Percentiles rank a stretch among this genome's conserved stretches.
phyloP scores from a whole-genome alignment of 768 basidiomycete genomes.

The Kwoniella sp. region DNA sequence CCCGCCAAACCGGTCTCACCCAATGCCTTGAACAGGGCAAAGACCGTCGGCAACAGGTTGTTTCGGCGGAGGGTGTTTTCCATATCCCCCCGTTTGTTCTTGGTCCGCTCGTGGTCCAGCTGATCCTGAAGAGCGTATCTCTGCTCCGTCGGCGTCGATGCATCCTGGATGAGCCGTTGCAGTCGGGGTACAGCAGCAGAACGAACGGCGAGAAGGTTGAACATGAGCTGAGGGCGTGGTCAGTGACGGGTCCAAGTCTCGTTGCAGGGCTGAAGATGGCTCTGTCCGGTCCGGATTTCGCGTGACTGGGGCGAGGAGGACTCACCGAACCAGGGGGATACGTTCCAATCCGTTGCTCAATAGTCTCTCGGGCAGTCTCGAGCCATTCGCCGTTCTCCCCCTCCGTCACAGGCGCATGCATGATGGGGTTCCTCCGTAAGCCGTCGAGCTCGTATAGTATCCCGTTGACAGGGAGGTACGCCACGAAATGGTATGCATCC shows the following conservation, averaged over 20 bases:
- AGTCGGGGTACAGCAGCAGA: constrained; percentile 73
- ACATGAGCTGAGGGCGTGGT: constrained; percentile 91
- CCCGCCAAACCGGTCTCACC: constrained; percentile 31
- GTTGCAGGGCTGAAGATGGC: too few relatives aligned
- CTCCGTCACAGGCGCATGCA: constrained; percentile 66
- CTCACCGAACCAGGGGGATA: constrained; percentile 84
- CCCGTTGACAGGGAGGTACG: constrained; percentile 81
- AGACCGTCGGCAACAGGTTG: constrained; percentile 44
- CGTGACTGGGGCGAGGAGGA: constrained; percentile 26
- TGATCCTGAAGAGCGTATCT: constrained; percentile 25
- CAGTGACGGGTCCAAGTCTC: too few relatives aligned
- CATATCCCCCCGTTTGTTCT: constrained; percentile 23
- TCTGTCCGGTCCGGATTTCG: too few relatives aligned
- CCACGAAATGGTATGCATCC: constrained; percentile 96
- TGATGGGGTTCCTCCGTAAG: constrained; percentile 70
- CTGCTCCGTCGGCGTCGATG: constrained; percentile 11
- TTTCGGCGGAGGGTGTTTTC: constrained; percentile 45
- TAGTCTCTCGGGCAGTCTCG: constrained; percentile 72
- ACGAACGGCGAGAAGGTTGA: constrained; percentile 82
- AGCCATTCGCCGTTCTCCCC: constrained; percentile 77
- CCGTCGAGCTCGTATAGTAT: constrained; percentile 91
- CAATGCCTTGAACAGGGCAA: constrained; percentile 39
- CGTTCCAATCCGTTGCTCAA: constrained; percentile 81
- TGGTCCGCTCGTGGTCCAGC: constrained; percentile 35
- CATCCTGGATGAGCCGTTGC: constrained; percentile 58